These are phyloP conservation scores for Rhodamnia argentea DNA, from an alignment of 345 rosid species.

Conservation along the genomic window DNA sequence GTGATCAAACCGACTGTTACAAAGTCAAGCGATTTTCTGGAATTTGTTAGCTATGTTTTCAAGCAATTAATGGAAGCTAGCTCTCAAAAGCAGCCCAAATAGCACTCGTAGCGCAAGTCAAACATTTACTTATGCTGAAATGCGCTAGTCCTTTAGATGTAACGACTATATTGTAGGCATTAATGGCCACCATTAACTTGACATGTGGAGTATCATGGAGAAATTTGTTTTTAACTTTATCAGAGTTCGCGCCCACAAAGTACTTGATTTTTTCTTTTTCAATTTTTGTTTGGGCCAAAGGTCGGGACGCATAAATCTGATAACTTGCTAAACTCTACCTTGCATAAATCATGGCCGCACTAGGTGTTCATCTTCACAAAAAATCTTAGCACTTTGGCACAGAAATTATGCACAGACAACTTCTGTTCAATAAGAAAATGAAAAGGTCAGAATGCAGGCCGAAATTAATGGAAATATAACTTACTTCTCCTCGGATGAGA, in stretches of 20 bases:
- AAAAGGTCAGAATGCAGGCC: neutral
- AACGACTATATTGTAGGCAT: neutral
- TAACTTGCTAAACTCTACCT: neutral
- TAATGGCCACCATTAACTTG: neutral
- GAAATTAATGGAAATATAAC: constrained; percentile 1
- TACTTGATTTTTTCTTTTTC: neutral
- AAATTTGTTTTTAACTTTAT: neutral
- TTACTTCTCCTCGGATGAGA: constrained; percentile 86
- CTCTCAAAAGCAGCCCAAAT: neutral
- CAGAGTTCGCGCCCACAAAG: neutral
- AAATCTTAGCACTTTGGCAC: neutral
- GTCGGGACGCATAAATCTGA: neutral
- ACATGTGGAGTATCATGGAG: neutral
- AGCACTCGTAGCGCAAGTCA: neutral
- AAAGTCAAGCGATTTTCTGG: neutral
- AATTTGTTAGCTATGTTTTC: neutral
- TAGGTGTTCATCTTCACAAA: neutral
- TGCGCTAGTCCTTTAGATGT: neutral
- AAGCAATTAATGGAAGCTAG: neutral
- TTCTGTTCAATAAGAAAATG: neutral
- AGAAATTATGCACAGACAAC: neutral
- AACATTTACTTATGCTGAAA: neutral
- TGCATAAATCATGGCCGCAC: no score
- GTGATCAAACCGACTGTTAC: neutral
- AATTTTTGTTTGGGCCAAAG: neutral